Percentiles rank a stretch among this genome's conserved stretches.
These are phyloP conservation scores for Ophiostoma novo-ulmi DNA, from an alignment of 2,329 filamentous ascomycete species.

Conservation along the genomic window DNA sequence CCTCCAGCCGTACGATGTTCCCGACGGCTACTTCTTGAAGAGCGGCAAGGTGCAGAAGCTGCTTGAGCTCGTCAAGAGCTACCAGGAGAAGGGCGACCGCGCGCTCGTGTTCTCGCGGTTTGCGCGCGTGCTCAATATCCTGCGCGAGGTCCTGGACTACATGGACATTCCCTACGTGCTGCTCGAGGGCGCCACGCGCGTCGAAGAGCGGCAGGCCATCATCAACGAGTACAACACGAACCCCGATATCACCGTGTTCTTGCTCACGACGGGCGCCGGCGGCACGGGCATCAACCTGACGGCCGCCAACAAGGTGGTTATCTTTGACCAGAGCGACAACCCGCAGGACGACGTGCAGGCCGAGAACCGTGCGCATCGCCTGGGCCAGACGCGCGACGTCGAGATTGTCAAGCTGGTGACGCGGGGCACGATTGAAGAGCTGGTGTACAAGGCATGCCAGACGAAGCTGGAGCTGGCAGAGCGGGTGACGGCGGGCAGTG, in stretches of 20 bases:
- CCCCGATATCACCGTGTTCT: slow-evolving; percentile 75
- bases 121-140: slow-evolving; percentile 82
- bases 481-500: slow-evolving; percentile 41
- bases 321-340: slow-evolving; percentile 96
- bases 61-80: slow-evolving; percentile 65
- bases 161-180: slow-evolving; percentile 71
- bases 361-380: slow-evolving; percentile 91
- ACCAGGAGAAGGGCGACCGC: slow-evolving; percentile 75
- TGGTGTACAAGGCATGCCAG: slow-evolving; percentile 84
- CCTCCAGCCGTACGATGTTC: slow-evolving; percentile 50
- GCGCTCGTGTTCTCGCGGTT: slow-evolving; percentile 92
- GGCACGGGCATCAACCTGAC: slow-evolving; percentile 97
- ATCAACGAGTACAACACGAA: slow-evolving; percentile 82
- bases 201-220: slow-evolving; percentile 76
- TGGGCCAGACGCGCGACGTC: slow-evolving; percentile 85
- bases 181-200: slow-evolving; percentile 79
- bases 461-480: slow-evolving; percentile 86
- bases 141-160: slow-evolving; percentile 73
- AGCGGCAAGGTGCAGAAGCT: slow-evolving; percentile 83
- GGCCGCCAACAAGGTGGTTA: slow-evolving; percentile 93
- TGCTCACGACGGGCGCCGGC: slow-evolving; percentile 87
- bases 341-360: slow-evolving; percentile 98
- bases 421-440: slow-evolving; percentile 79
- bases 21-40: slow-evolving; percentile 50
- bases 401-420: slow-evolving; percentile 85